Conservation (phyloP, 441 rosid genomes). For the Gossypium schwendimanii region DNA sequence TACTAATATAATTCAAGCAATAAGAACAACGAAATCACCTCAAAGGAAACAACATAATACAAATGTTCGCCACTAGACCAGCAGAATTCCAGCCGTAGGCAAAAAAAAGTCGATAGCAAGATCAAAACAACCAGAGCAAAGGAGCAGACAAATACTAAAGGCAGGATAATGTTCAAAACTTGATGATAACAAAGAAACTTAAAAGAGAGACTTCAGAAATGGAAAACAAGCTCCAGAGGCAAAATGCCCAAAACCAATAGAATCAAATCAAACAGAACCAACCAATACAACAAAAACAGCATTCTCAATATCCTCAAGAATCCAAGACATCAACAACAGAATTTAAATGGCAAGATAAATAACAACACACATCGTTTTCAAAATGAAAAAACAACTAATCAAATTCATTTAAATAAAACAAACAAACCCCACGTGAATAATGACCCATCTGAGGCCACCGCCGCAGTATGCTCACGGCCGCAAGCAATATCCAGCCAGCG, state of each 20-base stretch:
- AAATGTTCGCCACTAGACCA: not conserved
- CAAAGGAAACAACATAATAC: not conserved
- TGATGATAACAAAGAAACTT: not conserved
- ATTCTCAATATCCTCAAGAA: not conserved
- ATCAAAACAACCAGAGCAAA: not conserved
- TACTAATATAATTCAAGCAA: not conserved
- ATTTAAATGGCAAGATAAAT: not conserved
- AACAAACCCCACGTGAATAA: constrained; percentile 92
- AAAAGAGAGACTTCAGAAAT: not conserved
- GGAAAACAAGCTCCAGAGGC: not conserved
- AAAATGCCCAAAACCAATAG: not conserved
- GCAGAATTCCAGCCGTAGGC: not conserved
- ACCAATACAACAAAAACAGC: not conserved
- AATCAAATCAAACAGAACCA: not conserved
- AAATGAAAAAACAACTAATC: not conserved
- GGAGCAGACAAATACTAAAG: not conserved
- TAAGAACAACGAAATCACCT: not conserved
- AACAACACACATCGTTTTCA: not conserved
- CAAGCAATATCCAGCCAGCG: constrained; percentile 89
- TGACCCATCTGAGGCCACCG: constrained; percentile 91
- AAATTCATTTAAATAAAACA: constrained; percentile 5
- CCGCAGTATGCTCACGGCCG: constrained; percentile 89
- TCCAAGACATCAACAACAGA: not conserved
- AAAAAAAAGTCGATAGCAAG: not conserved
- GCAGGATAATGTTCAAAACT: not conserved